Evolutionary conservation across 805 yeast species (phyloP), one percentile per base, ranked within the genome.

Genomic region (Priceomyces fermenticarens): DNA sequence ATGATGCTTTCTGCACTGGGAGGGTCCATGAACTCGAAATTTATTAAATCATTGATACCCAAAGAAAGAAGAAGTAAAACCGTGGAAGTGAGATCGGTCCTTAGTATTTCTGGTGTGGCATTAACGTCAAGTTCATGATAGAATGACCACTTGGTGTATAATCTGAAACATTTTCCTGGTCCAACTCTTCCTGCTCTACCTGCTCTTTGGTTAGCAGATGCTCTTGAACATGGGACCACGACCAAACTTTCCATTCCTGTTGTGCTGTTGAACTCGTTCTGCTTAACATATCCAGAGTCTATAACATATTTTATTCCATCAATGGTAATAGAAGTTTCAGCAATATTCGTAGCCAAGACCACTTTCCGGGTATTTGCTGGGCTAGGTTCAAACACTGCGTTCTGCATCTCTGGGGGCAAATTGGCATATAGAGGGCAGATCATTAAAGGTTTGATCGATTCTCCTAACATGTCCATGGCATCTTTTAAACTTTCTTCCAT

Each of bases 321-420:
- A 30, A 70, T 70, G 2, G 75, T 70, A 38, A 70, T 70, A 28
- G 74, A 69, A 0, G 75, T 70, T 41, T 35, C 75, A 0, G 75
- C 99, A 50, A 93, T 93, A 52, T 93, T 93, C 0, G 99, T 93
- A 0, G 98, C 98, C 30, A 93, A 63, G 0, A 93, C 95, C 13
- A 91, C 90, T 57, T 93, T 93, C 30, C 99, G 65, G 2, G 85
- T 64, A 28, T 80, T 78, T 1, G 72, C 70, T 0, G 97, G 97
- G 0, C 97, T 87, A 2, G 90, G 88, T 44, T 87, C 93, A 58
- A 93, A 93, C 29, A 93, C 89, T 41, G 72, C 72, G 25, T 78
- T 70, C 57, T 93, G 99, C 53, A 81, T 70, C 29, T 90, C 97
- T 9, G 87, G 76, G 0, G 98, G 97, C 35, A 93, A 65, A 47